Evolutionary conservation across 148 eudicot species (phyloP), one percentile per base, ranked within the genome.

Genomic region (Rhododendron henanense): DNA sequence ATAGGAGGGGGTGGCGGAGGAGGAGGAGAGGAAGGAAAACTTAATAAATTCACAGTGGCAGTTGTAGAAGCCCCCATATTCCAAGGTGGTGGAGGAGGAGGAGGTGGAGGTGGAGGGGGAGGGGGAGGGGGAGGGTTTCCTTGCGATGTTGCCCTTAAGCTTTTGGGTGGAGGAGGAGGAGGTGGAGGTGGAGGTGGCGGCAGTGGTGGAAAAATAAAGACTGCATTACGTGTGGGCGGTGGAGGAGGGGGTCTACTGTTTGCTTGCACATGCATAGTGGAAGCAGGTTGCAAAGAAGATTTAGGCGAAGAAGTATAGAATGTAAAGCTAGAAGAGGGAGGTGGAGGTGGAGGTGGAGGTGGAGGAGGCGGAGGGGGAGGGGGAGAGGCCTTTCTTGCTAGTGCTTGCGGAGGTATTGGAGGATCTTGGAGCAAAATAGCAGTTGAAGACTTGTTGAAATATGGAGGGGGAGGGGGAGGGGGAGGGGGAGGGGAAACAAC

Each of bases 301-400:
- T 71, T 33, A 81, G 85, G 81, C 53, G n/a, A 69, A 78, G 41
- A 69, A 82, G 71, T 48, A 82, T 76, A 48, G 25, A 79, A 82
- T 14, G 63, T 63, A 50, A 83, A 59, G 82, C 90, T 76, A 74
- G 84, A 73, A 87, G 85, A 88, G 10, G 92, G 83, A 8, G 82
- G 92, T 57, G 87, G 85, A 41, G 85, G 87, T 0, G 87, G 90
- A 1, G 78, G 88, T 65, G 31, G 31, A 31, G 87, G n/a, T n/a
- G n/a, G n/a, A n/a, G n/a, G n/a, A n/a, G n/a, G n/a, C n/a, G n/a
- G 85, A 41, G 57, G 89, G 71, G 92, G 86, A 2, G 90, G 90
- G 85, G 91, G 81, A 45, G 83, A 83, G 47, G 88, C 86, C 51
- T 79, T 78, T 48, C 39, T 85, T 59, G 79, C 87, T 91, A 85